These are phyloP conservation scores for Zygoascus tannicola DNA, from an alignment of 805 yeast species.

Conservation along the genomic window DNA sequence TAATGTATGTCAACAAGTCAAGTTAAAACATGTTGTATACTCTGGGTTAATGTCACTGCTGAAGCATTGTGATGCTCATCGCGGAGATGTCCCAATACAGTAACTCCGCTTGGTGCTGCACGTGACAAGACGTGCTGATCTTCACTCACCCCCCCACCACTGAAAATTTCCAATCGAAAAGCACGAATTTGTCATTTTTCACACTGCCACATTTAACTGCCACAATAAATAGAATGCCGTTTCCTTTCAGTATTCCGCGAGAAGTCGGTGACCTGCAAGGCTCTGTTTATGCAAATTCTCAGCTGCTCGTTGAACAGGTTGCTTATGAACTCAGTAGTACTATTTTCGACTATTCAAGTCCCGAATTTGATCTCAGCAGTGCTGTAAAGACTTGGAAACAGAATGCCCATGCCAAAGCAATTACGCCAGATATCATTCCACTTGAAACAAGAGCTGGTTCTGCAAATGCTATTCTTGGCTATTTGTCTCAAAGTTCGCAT, in stretches of 20 bases:
- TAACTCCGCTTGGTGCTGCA: background rate
- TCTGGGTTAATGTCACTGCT: no score
- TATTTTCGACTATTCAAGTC: constrained; percentile 55
- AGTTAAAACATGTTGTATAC: no score
- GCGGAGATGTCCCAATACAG: background rate
- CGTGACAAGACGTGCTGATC: background rate
- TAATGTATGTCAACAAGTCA: no score
- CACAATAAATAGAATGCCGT: background rate
- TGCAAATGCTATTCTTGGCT: constrained; percentile 70
- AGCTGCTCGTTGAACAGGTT: constrained; percentile 25
- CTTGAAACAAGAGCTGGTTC: constrained; percentile 76
- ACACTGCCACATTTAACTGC: background rate
- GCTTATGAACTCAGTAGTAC: constrained; percentile 28
- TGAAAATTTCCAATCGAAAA: no score
- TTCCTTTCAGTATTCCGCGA: background rate
- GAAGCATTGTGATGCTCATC: no score
- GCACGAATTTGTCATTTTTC: background rate
- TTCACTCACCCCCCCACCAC: background rate
- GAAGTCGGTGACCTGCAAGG: constrained; percentile 6
- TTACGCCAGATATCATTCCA: constrained; percentile 50
- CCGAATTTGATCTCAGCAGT: constrained; percentile 50
- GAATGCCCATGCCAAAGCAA: constrained; percentile 43
- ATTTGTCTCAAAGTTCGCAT: constrained; percentile 28
- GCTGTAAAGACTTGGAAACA: constrained; percentile 52
- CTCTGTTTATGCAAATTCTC: constrained; percentile 19